Base-by-base conservation (phyloP, 805 yeast species). In the Teunomyces cretensis region DNA sequence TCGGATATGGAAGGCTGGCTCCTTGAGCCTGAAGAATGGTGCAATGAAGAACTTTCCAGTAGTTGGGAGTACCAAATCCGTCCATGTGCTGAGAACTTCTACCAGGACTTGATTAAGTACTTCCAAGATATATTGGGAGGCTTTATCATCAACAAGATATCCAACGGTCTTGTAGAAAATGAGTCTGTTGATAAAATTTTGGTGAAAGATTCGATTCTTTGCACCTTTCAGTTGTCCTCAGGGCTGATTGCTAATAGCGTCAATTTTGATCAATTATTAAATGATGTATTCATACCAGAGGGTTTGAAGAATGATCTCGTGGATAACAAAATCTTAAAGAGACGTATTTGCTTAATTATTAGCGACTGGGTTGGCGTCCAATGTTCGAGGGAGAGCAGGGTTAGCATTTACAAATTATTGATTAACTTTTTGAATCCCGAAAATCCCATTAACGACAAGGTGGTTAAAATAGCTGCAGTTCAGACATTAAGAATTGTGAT, bases 11-110 rank as follows among this genome's bases (percentile, higher is more conserved):
- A 87, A 54, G 70, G 80, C 31, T 94, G 98, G 98, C 61, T 73
- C 9, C 62, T 77, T 13, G 96, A 90, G 48, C 97, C 98, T 0
- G 98, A 90, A 61, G 97, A 89, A 61, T 94, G 96, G 88, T 82
- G 87, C 15, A 82, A 83, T 51, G 96, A 89, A 57, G 96, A 90
- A 53, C 68, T 84, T 46, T 76, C 82, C 41, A 70, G 81, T 4
- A 83, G 85, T 58, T 89, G 88, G 83, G 97, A 91, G 58, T 88
- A 72, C 60, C 91, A 87, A 59, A 75, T 90, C 9, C 73, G 95
- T 45, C 89, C 92, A 3, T 88, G 97, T 65, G 89, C 96, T 0
- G 96, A 88, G 54, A 83, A 83, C 58, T 82, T 89, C 52, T 90
- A 83, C 59, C 87, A 84, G 52, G 94, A 86, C 57, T 65, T 91